Evolutionary conservation across 257 asterid species (phyloP).

Genomic region (Hygrophila difformis): DNA sequence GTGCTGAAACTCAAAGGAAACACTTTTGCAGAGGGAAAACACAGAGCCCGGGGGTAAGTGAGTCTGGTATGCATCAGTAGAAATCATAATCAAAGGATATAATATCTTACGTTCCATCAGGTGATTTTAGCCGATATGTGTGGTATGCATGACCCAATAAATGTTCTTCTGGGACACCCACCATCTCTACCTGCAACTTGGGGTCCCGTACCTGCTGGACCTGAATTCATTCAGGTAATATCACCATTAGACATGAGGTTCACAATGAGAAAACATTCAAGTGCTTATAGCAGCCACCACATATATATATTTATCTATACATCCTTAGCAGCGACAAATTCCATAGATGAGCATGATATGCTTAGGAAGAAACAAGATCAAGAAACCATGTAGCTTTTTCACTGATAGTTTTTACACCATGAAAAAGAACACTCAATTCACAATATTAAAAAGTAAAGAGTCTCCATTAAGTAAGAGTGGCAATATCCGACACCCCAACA

Average conservation of each 20-base stretch:
- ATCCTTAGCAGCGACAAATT: conserved; percentile 4
- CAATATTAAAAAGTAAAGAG: too few species aligned
- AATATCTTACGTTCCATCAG: conserved; percentile 69
- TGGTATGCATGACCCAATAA: conserved; percentile 92
- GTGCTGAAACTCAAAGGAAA: conserved; percentile 89
- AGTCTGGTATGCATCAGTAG: neutral
- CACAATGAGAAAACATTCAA: too few species aligned
- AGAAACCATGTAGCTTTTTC: neutral
- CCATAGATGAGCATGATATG: neutral
- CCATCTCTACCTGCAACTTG: conserved; percentile 63
- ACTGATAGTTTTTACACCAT: neutral
- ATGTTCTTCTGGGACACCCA: conserved; percentile 91
- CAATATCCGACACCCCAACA: too few species aligned
- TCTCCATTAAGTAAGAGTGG: too few species aligned
- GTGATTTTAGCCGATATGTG: conserved; percentile 78
- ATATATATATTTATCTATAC: too few species aligned
- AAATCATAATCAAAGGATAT: conserved; percentile 2
- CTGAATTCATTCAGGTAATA: conserved; percentile 26
- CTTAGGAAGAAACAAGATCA: neutral
- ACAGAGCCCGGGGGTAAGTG: conserved; percentile 14
- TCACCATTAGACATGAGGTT: neutral
- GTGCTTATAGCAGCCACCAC: too few species aligned
- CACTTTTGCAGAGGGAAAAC: conserved; percentile 32
- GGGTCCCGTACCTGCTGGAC: conserved; percentile 74
- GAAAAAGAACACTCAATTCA: neutral